phyloP scores from a whole-genome alignment of 306 rosid species.

The Rosa rugosa region DNA sequence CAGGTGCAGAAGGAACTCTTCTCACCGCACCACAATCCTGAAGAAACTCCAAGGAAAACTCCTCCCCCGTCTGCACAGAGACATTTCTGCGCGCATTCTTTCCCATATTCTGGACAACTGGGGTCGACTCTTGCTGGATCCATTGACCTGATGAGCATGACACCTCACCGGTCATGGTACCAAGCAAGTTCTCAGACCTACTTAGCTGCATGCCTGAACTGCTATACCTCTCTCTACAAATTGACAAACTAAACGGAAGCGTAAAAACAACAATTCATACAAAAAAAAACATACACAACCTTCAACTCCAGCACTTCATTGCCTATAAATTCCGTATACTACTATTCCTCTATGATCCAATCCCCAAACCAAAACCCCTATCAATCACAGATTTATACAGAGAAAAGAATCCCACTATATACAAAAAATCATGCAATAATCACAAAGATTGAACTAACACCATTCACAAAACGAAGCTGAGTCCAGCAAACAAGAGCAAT shows the following conservation, averaged over 20 bases:
- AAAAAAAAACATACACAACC: conserved; percentile 17
- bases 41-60: conserved; percentile 38
- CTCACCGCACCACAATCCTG: conserved; percentile 39
- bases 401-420: conserved; percentile 18
- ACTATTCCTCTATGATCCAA: conserved; percentile 1
- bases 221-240: conserved; percentile 28
- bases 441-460: neutral
- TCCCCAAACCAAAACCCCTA: conserved; percentile 6
- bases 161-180: conserved; percentile 38
- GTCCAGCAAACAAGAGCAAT: conserved; percentile 8
- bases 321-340: neutral
- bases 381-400: conserved; percentile 11
- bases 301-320: conserved; percentile 15
- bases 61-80: conserved; percentile 35
- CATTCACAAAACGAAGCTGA: too few species aligned
- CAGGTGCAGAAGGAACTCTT: conserved; percentile 37
- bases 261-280: conserved; percentile 1
- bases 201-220: conserved; percentile 44
- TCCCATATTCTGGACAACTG: conserved; percentile 31
- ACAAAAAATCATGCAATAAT: conserved; percentile 14
- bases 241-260: conserved; percentile 5
- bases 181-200: conserved; percentile 39
- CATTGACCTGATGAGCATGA: conserved; percentile 37
- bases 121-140: conserved; percentile 30
- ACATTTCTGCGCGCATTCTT: conserved; percentile 35